A percentile compares a stretch with the other conserved stretches of the same genome.
These are phyloP conservation scores for Warburgia ugandensis DNA, from an alignment of 164 flowering plant species.

Conservation along the genomic window DNA sequence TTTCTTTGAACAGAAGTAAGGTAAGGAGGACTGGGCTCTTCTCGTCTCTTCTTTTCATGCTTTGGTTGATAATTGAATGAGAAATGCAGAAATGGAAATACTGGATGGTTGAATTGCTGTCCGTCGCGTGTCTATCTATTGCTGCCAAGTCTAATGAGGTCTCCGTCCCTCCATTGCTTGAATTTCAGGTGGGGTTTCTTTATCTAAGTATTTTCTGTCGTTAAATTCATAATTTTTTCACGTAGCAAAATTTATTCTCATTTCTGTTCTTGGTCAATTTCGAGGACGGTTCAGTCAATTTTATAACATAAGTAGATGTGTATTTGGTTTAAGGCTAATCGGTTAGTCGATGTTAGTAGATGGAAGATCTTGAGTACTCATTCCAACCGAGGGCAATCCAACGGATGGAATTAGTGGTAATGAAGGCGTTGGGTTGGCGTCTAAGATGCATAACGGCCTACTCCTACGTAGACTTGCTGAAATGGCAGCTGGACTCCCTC, in stretches of 20 bases:
- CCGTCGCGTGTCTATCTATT: constrained; percentile 52
- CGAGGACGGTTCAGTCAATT: not conserved
- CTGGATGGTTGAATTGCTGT: constrained; percentile 46
- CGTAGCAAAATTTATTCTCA: not conserved
- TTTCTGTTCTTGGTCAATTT: no score
- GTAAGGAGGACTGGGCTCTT: constrained; percentile 20
- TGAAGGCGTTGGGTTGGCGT: constrained; percentile 43
- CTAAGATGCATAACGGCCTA: constrained; percentile 35
- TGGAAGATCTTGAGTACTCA: constrained; percentile 31
- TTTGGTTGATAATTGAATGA: not conserved
- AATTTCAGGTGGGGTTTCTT: constrained; percentile 42
- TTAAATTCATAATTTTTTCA: not conserved
- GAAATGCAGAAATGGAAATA: constrained; percentile 32
- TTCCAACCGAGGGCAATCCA: constrained; percentile 33
- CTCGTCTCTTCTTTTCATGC: not conserved
- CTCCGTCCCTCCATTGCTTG: constrained; percentile 25
- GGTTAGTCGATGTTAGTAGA: constrained; percentile 12
- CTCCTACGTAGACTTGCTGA: constrained; percentile 36
- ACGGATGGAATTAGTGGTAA: constrained; percentile 41
- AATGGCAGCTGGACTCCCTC: constrained; percentile 16
- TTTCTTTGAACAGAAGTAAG: constrained; percentile 30
- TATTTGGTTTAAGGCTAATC: not conserved
- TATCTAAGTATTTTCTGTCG: not conserved
- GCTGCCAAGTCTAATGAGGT: constrained; percentile 54
- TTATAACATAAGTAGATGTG: not conserved